phyloP scores from a whole-genome alignment of 2,329 filamentous ascomycete species.

The Trichoderma harzianum region DNA sequence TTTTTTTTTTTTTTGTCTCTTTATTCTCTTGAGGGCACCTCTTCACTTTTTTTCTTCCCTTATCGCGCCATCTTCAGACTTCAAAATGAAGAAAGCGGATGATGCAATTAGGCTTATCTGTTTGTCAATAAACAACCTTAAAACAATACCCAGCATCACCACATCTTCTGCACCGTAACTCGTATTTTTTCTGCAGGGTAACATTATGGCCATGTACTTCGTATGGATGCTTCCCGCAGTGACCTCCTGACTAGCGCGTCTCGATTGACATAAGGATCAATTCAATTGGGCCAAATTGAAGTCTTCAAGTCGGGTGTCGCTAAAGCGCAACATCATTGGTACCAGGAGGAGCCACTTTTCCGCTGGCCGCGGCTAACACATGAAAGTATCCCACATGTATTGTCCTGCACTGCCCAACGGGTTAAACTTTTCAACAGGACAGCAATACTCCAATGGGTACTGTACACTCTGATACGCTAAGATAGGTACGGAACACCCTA shows the following conservation, averaged over 20 bases:
- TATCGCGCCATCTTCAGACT: neutral
- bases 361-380: neutral
- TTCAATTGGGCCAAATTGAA: neutral
- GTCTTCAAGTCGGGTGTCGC: neutral
- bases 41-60: neutral
- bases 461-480: constrained; percentile 3
- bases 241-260: constrained; percentile 10
- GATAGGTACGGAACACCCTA: constrained; percentile 5
- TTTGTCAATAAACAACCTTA: neutral
- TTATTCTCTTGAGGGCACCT: neutral
- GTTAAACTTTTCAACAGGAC: constrained; percentile 15
- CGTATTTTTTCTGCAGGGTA: constrained; percentile 4
- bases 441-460: neutral
- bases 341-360: neutral
- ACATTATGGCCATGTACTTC: neutral
- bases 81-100: neutral
- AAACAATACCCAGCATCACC: neutral
- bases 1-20: neutral
- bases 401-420: neutral
- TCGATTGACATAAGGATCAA: constrained; percentile 5
- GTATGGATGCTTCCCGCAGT: neutral
- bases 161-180: neutral
- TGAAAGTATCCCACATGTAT: constrained; percentile 9
- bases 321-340: constrained; percentile 2
- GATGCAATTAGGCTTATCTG: neutral